Evolutionary conservation across 2,329 filamentous ascomycete genomes (phyloP).

Genomic region (Pseudogymnoascus destructans): DNA sequence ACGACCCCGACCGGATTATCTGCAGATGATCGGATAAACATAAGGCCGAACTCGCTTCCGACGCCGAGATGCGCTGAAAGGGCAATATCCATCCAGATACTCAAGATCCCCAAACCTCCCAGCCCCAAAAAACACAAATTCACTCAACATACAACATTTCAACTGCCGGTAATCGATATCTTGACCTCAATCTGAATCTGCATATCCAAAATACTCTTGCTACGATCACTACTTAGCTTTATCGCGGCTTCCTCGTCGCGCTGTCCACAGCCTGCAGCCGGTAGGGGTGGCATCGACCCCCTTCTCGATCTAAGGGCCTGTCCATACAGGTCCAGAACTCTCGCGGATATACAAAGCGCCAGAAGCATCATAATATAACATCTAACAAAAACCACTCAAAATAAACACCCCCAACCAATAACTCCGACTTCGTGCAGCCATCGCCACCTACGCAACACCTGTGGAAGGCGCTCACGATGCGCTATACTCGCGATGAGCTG

Average conservation of each 20-base stretch:
- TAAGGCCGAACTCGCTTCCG: neutral
- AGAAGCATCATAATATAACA: neutral
- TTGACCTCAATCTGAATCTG: constrained; percentile 5
- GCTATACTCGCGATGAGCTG: constrained; percentile 66
- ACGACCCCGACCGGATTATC: neutral
- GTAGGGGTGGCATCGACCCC: constrained; percentile 5
- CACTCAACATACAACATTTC: constrained; percentile 5
- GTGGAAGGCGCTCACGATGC: constrained; percentile 19
- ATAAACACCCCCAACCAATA: neutral
- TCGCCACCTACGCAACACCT: neutral
- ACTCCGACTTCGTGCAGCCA: neutral
- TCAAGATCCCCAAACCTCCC: neutral
- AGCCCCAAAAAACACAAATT: neutral
- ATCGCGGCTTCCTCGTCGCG: neutral
- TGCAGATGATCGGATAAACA: neutral
- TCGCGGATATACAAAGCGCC: neutral
- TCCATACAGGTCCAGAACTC: neutral
- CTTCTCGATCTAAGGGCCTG: constrained; percentile 4
- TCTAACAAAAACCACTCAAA: neutral
- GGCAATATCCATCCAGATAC: neutral
- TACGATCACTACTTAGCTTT: neutral
- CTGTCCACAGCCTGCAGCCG: neutral
- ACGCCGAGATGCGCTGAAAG: constrained; percentile 3
- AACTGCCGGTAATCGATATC: constrained; percentile 1
- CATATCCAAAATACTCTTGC: neutral